Conservation (phyloP, 2,329 filamentous ascomycete species). For the Epichloe brachyelytri region DNA sequence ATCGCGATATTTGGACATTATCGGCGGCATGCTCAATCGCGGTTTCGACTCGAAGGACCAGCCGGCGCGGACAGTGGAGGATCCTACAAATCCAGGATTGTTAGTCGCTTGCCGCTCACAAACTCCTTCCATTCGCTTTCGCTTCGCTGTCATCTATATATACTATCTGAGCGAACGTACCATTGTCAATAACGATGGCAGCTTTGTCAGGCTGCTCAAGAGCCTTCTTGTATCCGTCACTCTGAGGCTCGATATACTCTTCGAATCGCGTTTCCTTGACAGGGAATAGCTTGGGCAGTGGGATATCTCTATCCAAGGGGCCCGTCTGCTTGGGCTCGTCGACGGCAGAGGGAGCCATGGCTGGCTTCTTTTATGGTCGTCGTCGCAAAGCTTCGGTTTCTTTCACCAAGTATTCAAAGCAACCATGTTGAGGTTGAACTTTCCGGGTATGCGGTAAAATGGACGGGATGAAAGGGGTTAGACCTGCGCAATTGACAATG, state of each 20-base stretch:
- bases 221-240: slow-evolving; percentile 61
- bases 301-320: slow-evolving; percentile 30
- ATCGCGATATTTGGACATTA: slow-evolving; percentile 91
- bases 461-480: background rate
- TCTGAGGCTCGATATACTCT: slow-evolving; percentile 36
- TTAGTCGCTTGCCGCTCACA: background rate
- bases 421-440: slow-evolving; percentile 3
- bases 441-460: slow-evolving; percentile 3
- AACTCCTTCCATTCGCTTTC: background rate
- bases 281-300: slow-evolving; percentile 44
- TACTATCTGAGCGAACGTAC: slow-evolving; percentile 32
- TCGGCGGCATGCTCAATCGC: slow-evolving; percentile 67
- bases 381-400: slow-evolving; percentile 5
- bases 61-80: slow-evolving; percentile 77
- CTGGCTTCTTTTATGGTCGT: slow-evolving; percentile 8
- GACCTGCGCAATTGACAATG: background rate
- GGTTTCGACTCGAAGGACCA: slow-evolving; percentile 90
- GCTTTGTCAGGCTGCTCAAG: slow-evolving; percentile 43
- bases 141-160: background rate
- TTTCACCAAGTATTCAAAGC: background rate
- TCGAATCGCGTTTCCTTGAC: slow-evolving; percentile 51
- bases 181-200: slow-evolving; percentile 97
- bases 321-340: slow-evolving; percentile 27
- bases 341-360: slow-evolving; percentile 42
- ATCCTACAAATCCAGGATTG: slow-evolving; percentile 43